Percentiles rank a stretch among this genome's conserved stretches.
Conservation (phyloP, 306 rosid species). For the Malus asiatica region DNA sequence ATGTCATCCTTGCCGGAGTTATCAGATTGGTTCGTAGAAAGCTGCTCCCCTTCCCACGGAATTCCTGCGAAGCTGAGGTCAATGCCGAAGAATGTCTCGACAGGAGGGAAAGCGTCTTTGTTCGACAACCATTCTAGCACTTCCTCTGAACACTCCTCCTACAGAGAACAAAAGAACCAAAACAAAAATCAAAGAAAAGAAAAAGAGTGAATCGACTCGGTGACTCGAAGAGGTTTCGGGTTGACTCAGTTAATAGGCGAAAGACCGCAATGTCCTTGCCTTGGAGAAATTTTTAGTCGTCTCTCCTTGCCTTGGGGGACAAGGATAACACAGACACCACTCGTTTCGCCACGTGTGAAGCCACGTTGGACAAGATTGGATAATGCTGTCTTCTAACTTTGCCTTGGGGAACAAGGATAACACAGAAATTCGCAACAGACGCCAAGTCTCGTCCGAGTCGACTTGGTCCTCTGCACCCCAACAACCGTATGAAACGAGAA, state of each 20-base stretch:
- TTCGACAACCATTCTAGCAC: conserved; percentile 60
- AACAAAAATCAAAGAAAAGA: background rate
- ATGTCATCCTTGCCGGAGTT: background rate
- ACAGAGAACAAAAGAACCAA: conserved; percentile 21
- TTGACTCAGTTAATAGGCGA: background rate
- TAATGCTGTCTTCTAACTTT: too few relatives aligned
- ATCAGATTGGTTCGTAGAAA: conserved; percentile 23
- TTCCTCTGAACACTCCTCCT: conserved; percentile 23
- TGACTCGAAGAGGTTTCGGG: conserved; percentile 14
- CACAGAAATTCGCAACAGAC: background rate
- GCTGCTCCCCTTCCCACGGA: conserved; percentile 16
- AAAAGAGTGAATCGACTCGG: background rate
- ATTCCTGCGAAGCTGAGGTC: background rate
- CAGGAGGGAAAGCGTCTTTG: conserved; percentile 60
- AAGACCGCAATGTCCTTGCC: too few relatives aligned
- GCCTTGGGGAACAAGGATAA: too few relatives aligned
- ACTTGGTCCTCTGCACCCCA: background rate
- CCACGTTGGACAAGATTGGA: too few relatives aligned
- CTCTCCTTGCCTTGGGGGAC: too few relatives aligned
- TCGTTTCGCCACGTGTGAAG: too few relatives aligned
- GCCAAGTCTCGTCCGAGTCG: conserved; percentile 5
- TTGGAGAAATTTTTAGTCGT: too few relatives aligned
- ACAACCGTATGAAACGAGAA: background rate
- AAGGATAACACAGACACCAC: too few relatives aligned
- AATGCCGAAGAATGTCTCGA: conserved; percentile 29